phyloP scores from a whole-genome alignment of 2,329 filamentous ascomycete species.

The Colletotrichum tofieldiae region DNA sequence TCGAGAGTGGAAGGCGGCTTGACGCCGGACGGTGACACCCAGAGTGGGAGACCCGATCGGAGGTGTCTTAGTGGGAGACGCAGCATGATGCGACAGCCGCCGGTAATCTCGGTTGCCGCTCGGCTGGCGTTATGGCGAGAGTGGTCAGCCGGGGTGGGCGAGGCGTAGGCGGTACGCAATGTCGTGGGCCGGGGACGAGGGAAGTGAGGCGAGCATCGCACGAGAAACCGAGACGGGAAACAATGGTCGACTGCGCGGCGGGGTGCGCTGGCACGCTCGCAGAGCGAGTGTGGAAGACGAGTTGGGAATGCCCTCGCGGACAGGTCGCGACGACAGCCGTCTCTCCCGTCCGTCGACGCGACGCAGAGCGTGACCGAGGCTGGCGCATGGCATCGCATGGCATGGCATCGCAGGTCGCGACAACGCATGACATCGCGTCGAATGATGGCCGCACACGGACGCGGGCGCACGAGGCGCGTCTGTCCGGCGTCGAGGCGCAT shows the following conservation, averaged over 20 bases:
- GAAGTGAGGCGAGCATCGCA: constrained; percentile 27
- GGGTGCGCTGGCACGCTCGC: constrained; percentile 28
- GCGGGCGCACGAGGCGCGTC: constrained; percentile 11
- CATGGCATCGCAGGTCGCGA: constrained; percentile 28
- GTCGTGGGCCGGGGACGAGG: background rate
- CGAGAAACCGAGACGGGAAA: background rate
- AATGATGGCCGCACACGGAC: constrained; percentile 5
- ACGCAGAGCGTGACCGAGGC: background rate
- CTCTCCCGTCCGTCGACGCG: constrained; percentile 10
- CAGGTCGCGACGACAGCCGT: constrained; percentile 29
- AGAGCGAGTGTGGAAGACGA: background rate
- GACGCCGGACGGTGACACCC: constrained; percentile 13
- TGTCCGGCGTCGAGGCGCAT: background rate
- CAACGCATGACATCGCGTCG: constrained; percentile 43
- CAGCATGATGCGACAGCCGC: constrained; percentile 36
- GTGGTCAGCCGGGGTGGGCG: background rate
- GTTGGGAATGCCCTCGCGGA: constrained; percentile 44
- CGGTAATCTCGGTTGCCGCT: constrained; percentile 39
- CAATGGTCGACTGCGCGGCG: constrained; percentile 11
- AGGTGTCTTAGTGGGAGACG: constrained; percentile 17
- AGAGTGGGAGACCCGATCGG: constrained; percentile 7
- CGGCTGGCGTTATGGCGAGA: constrained; percentile 15
- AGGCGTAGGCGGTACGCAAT: background rate
- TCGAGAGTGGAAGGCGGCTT: background rate
- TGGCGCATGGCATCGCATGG: constrained; percentile 7